Base-by-base conservation (phyloP, 2,329 filamentous ascomycete species). In the Chaetomium sp. region DNA sequence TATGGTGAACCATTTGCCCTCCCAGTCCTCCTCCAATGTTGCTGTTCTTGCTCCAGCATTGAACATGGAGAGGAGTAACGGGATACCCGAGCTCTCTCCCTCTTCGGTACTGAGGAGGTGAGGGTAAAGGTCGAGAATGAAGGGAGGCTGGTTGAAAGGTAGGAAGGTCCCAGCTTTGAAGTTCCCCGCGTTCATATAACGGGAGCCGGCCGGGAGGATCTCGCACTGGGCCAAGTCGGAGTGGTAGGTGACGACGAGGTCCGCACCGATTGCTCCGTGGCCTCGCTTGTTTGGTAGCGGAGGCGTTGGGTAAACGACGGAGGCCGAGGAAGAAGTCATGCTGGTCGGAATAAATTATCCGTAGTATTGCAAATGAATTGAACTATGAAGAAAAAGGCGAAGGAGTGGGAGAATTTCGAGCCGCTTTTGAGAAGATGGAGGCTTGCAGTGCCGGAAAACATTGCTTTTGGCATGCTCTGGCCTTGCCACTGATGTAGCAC, bases 231-330 rank as follows among this genome's bases (percentile, higher is more conserved):
- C 54, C 54, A 57, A 27, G 54, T 57, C 54, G 31, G 54, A 57
- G 21, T 57, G 21, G 54, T 57, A 57, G 54, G 54, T 57, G 54
- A 57, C 16, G 12, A 57, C 27, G 54, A 57, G 54, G 16, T 42
- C 54, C 16, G 4, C 54, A 42, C 35, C 54, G 10, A 42, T 42
- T 42, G 54, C 10, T n/a, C 54, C 54, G 42, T 57, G 54, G 33
- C 42, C 54, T 57, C 54, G 54, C 54, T 56, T 56, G 53, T 56
- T 56, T 56, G 53, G 31, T 33, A 25, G 13, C 25, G 53, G 53
- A 38, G 49, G 51, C 9, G 13, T 51, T 10, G 49, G 49, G 49
- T 33, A 33, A 33, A 33, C 31, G 5, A 33, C 6, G 5, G 31
- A 33, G 31, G 31, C 31, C 7, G 31, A 33, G 10, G 31, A 33